Evolutionary conservation across 805 yeast species (phyloP).

Genomic region (Deakozyma indianensis): DNA sequence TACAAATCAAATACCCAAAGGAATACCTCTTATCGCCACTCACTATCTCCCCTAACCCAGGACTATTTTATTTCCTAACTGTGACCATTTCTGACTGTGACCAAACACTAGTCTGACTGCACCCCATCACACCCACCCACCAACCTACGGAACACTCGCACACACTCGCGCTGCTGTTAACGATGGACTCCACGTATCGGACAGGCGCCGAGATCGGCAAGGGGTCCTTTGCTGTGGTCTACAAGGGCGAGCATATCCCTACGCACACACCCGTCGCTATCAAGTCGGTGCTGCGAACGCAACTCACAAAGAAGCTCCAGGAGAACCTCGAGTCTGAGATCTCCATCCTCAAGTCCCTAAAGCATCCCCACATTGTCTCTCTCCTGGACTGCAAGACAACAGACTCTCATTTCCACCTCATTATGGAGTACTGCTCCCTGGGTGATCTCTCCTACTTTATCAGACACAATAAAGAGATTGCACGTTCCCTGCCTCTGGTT

Average conservation of each 20-base stretch:
- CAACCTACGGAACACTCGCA: too few relatives aligned
- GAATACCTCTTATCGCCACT: neutral
- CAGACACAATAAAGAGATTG: slow-evolving; percentile 56
- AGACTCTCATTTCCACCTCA: slow-evolving; percentile 59
- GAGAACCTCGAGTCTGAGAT: slow-evolving; percentile 91
- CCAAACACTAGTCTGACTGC: neutral
- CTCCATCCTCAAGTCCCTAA: slow-evolving; percentile 69
- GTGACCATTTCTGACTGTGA: neutral
- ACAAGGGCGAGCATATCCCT: slow-evolving; percentile 52
- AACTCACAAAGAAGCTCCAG: slow-evolving; percentile 60
- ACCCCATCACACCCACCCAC: neutral
- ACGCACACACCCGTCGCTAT: slow-evolving; percentile 58
- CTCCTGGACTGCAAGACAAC: slow-evolving; percentile 75
- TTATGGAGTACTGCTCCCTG: slow-evolving; percentile 93
- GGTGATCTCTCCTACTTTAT: slow-evolving; percentile 89
- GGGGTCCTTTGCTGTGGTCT: slow-evolving; percentile 93
- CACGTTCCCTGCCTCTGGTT: slow-evolving; percentile 62
- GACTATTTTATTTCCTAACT: neutral
- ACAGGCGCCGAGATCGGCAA: slow-evolving; percentile 74
- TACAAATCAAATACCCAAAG: too few relatives aligned
- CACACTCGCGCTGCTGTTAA: too few relatives aligned
- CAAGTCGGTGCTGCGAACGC: slow-evolving; percentile 72
- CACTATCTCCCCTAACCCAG: neutral
- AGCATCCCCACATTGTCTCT: slow-evolving; percentile 87
- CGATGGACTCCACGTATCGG: too few relatives aligned